These are phyloP conservation scores for Epicoccum nigrum DNA, from an alignment of 2,329 filamentous ascomycete genomes.

Conservation along the genomic window DNA sequence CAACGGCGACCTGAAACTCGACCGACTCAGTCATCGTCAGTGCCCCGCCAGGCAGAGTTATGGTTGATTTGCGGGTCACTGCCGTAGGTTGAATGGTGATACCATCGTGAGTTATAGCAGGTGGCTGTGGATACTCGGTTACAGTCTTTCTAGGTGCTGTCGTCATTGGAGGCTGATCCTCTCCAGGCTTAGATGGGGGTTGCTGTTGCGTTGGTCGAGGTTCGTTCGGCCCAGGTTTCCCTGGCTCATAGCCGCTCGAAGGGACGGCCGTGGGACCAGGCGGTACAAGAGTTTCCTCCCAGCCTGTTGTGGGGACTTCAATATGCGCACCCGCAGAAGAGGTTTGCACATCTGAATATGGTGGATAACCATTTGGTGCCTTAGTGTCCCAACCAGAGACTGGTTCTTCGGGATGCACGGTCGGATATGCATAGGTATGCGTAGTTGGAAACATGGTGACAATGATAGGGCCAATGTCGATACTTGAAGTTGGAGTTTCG, in stretches of 20 bases:
- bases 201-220: not conserved
- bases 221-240: slow-evolving; percentile 1
- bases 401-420: not conserved
- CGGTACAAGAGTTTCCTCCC: not conserved
- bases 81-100: not conserved
- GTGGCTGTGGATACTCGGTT: slow-evolving; percentile 2
- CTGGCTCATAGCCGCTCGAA: not conserved
- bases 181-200: not conserved
- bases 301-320: not conserved
- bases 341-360: too few relatives aligned
- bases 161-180: not conserved
- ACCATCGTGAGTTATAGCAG: not conserved
- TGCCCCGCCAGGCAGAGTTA: not conserved
- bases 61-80: not conserved
- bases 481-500: not conserved
- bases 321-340: not conserved
- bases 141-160: not conserved
- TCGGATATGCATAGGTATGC: not conserved
- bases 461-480: not conserved
- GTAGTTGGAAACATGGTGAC: not conserved
- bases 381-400: not conserved
- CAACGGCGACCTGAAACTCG: slow-evolving; percentile 16
- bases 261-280: too few relatives aligned
- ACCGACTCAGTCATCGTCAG: not conserved
- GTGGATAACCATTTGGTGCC: too few relatives aligned